Evolutionary conservation across 768 basidiomycete species (phyloP).

Genomic region (Calocybe indica): DNA sequence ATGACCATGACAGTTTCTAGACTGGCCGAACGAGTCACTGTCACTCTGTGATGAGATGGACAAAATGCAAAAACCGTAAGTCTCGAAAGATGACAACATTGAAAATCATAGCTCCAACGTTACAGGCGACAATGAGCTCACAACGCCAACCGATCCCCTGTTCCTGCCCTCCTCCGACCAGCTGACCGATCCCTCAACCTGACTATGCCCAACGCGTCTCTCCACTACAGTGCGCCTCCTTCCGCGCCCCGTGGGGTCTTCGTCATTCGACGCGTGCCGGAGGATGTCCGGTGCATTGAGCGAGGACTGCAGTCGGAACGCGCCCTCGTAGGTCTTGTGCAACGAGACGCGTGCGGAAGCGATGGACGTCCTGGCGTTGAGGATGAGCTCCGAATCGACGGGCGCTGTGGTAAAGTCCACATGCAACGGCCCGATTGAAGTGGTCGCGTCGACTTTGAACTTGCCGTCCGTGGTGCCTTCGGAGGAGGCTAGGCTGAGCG

Average conservation of each 20-base stretch:
- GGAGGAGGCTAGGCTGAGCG: not conserved
- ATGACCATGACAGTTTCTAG: too few species aligned
- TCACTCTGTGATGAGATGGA: too few species aligned
- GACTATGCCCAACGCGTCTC: too few species aligned
- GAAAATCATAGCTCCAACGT: too few species aligned
- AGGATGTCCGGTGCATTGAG: slow-evolving; percentile 1
- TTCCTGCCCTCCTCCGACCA: too few species aligned
- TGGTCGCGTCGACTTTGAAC: not conserved
- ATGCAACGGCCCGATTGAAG: not conserved
- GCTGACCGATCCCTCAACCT: too few species aligned
- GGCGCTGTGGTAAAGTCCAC: not conserved
- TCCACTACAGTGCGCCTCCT: not conserved
- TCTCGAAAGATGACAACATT: too few species aligned
- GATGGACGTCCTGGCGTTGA: not conserved
- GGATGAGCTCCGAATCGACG: not conserved
- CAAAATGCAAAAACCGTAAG: too few species aligned
- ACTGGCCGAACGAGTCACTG: too few species aligned
- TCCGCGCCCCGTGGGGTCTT: slow-evolving; percentile 14
- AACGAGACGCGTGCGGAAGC: slow-evolving; percentile 5
- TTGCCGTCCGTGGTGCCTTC: not conserved
- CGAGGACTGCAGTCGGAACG: slow-evolving; percentile 8
- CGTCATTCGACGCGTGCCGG: not conserved
- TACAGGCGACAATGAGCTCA: too few species aligned
- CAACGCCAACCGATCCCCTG: too few species aligned
- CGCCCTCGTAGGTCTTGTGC: slow-evolving; percentile 14